Percentiles rank a stretch among this genome's conserved stretches.
Conservation (phyloP, 257 asterid genomes). For the Catharanthus roseus region DNA sequence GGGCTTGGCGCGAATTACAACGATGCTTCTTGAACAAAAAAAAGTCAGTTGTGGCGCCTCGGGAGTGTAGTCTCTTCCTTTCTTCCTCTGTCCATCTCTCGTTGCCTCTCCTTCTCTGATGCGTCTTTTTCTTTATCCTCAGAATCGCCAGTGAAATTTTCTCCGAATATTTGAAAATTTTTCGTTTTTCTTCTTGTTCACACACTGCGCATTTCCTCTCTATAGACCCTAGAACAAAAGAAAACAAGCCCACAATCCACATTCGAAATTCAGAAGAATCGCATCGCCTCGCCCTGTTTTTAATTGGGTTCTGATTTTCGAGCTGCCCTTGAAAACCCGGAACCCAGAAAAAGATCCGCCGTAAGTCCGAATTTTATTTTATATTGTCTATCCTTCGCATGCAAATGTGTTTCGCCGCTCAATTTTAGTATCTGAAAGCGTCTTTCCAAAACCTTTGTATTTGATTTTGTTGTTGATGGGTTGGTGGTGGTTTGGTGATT, state of each 20-base stretch:
- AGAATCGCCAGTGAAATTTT: neutral
- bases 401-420: neutral
- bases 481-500: neutral
- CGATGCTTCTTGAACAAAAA: conserved; percentile 22
- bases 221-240: neutral
- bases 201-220: neutral
- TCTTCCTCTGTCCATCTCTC: neutral
- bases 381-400: neutral
- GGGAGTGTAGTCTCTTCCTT: conserved; percentile 12
- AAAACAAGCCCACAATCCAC: neutral
- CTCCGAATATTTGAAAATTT: neutral
- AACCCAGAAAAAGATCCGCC: neutral
- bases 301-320: neutral
- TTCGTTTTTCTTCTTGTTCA: neutral
- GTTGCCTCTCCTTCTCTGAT: neutral
- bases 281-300: too few relatives aligned
- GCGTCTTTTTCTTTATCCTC: neutral
- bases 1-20: conserved; percentile 44
- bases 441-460: neutral
- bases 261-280: neutral
- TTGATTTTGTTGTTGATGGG: neutral
- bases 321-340: neutral
- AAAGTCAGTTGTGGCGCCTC: conserved; percentile 37
- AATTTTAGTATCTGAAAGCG: conserved; percentile 1
- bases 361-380: neutral